These are phyloP conservation scores for Tilletia indica DNA, from an alignment of 1,284 basidiomycete species.

Conservation along the genomic window DNA sequence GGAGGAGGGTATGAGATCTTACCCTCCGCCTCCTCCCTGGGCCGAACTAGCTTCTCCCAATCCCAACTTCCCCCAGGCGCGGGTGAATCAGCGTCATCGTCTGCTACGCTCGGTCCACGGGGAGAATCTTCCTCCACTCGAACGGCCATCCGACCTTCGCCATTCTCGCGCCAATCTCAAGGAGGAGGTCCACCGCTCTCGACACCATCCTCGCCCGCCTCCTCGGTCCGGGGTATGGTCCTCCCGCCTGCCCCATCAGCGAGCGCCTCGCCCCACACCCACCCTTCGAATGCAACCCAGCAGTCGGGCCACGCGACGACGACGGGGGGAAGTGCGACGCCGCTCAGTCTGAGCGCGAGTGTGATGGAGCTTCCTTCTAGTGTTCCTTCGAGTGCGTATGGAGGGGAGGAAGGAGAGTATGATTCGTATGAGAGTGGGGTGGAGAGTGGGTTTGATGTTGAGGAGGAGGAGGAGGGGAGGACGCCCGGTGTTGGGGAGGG, in stretches of 20 bases:
- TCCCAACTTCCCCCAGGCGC: not conserved
- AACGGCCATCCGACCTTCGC: constrained; percentile 5
- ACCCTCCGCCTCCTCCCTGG: not conserved
- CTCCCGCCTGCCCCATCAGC: not conserved
- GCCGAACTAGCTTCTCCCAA: not conserved
- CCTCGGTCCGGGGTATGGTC: constrained; percentile 4
- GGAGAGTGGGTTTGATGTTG: not conserved
- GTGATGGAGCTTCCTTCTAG: constrained; percentile 13
- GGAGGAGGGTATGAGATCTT: not conserved
- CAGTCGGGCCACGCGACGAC: not conserved
- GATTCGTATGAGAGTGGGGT: not conserved
- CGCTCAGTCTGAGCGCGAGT: constrained; percentile 15
- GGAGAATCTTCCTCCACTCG: not conserved
- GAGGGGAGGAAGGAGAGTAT: not conserved
- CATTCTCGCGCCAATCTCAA: not conserved
- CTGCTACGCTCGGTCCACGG: not conserved
- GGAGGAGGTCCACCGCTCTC: not conserved
- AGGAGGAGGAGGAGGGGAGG: not conserved
- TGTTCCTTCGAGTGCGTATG: not conserved
- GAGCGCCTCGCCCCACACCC: not conserved
- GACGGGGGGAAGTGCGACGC: not conserved
- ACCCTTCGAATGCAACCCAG: not conserved
- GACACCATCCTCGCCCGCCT: not conserved
- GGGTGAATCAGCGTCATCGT: not conserved
- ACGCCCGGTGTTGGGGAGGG: no score